Evolutionary conservation across 495 filamentous ascomycete species (phyloP).

Genomic region (Cetradonia linearis): DNA sequence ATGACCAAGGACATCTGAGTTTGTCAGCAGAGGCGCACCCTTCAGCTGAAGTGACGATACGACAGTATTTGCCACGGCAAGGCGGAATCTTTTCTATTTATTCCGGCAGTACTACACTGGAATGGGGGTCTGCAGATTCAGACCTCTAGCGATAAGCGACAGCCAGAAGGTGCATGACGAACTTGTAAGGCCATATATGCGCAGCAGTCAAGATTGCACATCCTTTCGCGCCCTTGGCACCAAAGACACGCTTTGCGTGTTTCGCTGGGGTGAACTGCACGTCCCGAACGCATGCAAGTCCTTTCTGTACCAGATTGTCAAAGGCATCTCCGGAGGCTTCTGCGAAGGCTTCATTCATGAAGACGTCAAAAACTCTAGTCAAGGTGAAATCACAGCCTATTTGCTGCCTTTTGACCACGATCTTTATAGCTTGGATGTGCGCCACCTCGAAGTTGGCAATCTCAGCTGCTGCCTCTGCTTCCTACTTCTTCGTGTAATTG

Average conservation of each 20-base stretch:
- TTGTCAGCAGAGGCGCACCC: background rate
- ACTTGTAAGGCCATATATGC: background rate
- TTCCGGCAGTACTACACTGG: background rate
- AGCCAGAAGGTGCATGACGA: constrained; percentile 1
- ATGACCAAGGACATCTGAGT: background rate
- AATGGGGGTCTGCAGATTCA: background rate
- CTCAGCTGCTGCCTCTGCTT: background rate
- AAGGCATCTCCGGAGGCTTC: background rate
- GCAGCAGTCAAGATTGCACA: constrained; percentile 2
- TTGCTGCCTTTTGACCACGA: background rate
- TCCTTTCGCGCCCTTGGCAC: constrained; percentile 3
- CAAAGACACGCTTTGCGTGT: background rate
- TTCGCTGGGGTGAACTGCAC: background rate
- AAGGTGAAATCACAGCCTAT: constrained; percentile 6
- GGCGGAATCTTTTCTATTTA: background rate
- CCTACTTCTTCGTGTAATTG: background rate
- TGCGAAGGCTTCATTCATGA: background rate
- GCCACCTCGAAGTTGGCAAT: background rate
- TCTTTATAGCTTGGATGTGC: constrained; percentile 3
- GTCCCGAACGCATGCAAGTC: background rate
- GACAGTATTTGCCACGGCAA: background rate
- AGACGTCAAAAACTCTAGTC: background rate
- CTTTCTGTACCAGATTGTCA: background rate
- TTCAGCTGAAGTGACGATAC: background rate
- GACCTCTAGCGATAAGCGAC: background rate